Conservation (phyloP, 306 rosid genomes). For the Begonia loranthoides region DNA sequence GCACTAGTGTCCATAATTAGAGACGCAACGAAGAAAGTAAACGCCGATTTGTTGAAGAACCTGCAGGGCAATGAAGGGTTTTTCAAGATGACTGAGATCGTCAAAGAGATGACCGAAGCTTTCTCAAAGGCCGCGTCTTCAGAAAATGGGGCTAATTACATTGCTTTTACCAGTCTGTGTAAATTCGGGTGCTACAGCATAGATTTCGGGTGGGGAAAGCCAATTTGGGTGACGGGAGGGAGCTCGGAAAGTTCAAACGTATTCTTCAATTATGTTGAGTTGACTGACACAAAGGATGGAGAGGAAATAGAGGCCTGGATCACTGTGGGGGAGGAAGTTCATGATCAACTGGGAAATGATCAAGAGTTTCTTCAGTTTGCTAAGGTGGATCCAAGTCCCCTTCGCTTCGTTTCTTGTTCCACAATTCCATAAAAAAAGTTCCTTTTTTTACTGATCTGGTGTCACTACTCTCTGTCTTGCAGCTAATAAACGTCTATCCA, state of each 20-base stretch:
- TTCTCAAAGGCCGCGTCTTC: not conserved
- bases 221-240: not conserved
- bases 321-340: constrained; percentile 1
- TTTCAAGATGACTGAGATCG: not conserved
- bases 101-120: not conserved
- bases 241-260: too few species aligned
- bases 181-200: constrained; percentile 4
- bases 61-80: constrained; percentile 4
- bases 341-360: not conserved
- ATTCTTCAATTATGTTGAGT: too few species aligned
- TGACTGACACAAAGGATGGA: constrained; percentile 1
- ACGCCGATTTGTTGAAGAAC: not conserved
- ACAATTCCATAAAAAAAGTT: too few species aligned
- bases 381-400: constrained; percentile 8
- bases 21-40: not conserved
- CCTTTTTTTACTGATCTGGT: too few species aligned
- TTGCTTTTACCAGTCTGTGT: constrained; percentile 8
- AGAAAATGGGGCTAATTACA: not conserved
- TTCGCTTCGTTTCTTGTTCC: too few species aligned
- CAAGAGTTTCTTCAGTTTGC: constrained; percentile 11
- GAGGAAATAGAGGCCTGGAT: constrained; percentile 12
- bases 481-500: too few species aligned
- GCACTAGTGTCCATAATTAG: constrained; percentile 3
- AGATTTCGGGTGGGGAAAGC: constrained; percentile 15
- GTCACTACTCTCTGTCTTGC: too few species aligned